These are phyloP conservation scores for Crucihimalaya himalaica DNA, from an alignment of 345 rosid genomes.

Conservation along the genomic window DNA sequence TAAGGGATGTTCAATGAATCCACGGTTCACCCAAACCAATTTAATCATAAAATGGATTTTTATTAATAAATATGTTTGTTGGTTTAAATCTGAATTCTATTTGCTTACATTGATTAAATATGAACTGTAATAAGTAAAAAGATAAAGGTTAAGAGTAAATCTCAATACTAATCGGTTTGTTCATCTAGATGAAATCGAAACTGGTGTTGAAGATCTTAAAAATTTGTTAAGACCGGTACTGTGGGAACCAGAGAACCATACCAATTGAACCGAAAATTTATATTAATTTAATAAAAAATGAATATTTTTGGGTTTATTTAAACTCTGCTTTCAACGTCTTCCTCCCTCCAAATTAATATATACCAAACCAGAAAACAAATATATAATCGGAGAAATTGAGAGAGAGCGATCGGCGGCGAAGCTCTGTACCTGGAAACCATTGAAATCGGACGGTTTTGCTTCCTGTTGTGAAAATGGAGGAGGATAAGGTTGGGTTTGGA, in stretches of 20 bases:
- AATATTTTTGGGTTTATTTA: neutral
- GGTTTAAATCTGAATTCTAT: neutral
- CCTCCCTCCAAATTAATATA: conserved; percentile 26
- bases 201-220: too few relatives aligned
- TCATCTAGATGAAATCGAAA: neutral
- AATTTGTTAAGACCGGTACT: neutral
- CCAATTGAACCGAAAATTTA: neutral
- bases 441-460: neutral
- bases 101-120: neutral
- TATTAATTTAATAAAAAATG: neutral
- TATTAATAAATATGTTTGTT: neutral
- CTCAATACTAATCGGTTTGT: neutral
- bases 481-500: conserved; percentile 31
- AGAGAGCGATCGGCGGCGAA: conserved; percentile 23
- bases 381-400: conserved; percentile 11
- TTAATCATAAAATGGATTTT: neutral
- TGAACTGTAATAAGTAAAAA: neutral
- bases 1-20: neutral
- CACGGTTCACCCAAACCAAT: neutral
- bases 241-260: neutral
- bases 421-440: neutral
- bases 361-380: neutral
- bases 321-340: neutral
- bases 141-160: neutral
- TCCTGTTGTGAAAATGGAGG: conserved; percentile 20